Evolutionary conservation across 805 yeast species (phyloP).

Genomic region (Geotrichum ghanense): DNA sequence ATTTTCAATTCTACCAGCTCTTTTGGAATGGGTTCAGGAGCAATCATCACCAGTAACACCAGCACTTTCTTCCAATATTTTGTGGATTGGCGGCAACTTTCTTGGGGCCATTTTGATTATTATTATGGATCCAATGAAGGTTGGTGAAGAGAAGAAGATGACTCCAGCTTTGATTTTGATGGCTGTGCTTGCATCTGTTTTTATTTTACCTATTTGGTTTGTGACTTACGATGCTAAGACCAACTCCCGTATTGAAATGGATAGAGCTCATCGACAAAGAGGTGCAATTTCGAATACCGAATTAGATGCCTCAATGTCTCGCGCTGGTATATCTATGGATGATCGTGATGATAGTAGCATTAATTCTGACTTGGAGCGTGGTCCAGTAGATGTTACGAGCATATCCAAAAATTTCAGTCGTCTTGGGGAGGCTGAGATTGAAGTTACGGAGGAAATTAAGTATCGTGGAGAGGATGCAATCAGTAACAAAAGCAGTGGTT

Average conservation of each 20-base stretch:
- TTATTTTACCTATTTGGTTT: constrained; percentile 16
- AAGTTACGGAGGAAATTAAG: no score
- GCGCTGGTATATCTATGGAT: no score
- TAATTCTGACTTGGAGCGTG: no score
- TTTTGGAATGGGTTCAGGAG: constrained; percentile 24
- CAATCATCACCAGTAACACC: constrained; percentile 25
- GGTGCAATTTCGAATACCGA: no score
- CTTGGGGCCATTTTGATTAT: constrained; percentile 25
- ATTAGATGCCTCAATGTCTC: no score
- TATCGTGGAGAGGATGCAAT: no score
- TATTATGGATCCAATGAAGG: constrained; percentile 22
- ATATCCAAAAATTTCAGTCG: no score
- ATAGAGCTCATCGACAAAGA: background rate
- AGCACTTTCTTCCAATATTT: constrained; percentile 20
- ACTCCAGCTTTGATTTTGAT: constrained; percentile 22
- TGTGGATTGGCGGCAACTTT: constrained; percentile 25
- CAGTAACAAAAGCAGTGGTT: no score
- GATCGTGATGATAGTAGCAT: no score
- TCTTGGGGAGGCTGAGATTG: no score
- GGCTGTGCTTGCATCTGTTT: constrained; percentile 22
- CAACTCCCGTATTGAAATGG: constrained; percentile 1
- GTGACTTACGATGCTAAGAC: constrained; percentile 8
- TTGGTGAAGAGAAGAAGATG: constrained; percentile 19
- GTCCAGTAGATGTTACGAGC: no score
- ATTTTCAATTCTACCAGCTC: constrained; percentile 22